phyloP scores from a whole-genome alignment of 2,329 filamentous ascomycete genomes.

The Dothistroma pini region DNA sequence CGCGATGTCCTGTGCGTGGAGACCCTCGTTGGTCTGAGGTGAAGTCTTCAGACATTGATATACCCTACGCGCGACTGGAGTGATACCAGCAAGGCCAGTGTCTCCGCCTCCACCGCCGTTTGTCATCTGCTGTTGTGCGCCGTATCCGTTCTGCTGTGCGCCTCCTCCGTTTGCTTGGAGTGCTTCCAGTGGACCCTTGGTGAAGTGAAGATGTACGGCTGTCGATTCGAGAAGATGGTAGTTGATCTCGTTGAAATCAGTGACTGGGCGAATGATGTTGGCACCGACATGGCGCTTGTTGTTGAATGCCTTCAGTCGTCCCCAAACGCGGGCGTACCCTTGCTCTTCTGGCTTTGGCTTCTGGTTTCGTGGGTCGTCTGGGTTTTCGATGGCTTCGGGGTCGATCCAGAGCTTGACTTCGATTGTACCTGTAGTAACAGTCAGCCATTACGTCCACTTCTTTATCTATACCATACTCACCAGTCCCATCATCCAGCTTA shows the following conservation, averaged over 20 bases:
- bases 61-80: slow-evolving; percentile 60
- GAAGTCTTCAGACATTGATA: slow-evolving; percentile 65
- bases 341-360: slow-evolving; percentile 61
- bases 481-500: slow-evolving; percentile 92
- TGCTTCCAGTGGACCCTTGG: slow-evolving; percentile 59
- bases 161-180: slow-evolving; percentile 36
- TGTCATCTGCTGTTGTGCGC: slow-evolving; percentile 28
- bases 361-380: slow-evolving; percentile 33
- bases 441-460: background rate
- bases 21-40: slow-evolving; percentile 72
- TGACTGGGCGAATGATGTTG: slow-evolving; percentile 73
- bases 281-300: slow-evolving; percentile 78
- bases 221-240: slow-evolving; percentile 90
- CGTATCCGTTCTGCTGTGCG: slow-evolving; percentile 32
- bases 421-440: slow-evolving; percentile 49
- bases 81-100: slow-evolving; percentile 37
- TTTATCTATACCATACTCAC: slow-evolving; percentile 32
- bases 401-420: slow-evolving; percentile 90
- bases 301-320: slow-evolving; percentile 77
- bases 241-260: slow-evolving; percentile 86
- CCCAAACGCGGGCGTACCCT: slow-evolving; percentile 80
- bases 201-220: slow-evolving; percentile 80
- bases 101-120: slow-evolving; percentile 31
- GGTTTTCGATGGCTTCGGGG: slow-evolving; percentile 46
- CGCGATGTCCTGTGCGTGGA: slow-evolving; percentile 76